phyloP scores from a whole-genome alignment of 768 basidiomycete genomes.

The Clitopilus passeckerianus region DNA sequence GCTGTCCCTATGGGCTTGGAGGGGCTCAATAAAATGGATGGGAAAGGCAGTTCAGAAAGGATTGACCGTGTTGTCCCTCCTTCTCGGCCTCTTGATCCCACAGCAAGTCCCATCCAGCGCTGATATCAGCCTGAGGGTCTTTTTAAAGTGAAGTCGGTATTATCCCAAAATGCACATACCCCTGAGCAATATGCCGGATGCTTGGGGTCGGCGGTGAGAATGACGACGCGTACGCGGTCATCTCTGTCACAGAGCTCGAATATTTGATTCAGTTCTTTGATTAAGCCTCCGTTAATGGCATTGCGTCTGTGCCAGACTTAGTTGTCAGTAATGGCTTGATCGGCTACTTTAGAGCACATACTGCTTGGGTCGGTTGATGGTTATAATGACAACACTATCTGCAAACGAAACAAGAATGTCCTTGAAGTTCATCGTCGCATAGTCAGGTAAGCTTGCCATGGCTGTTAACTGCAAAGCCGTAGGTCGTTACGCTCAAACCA shows the following conservation, averaged over 20 bases:
- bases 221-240: constrained; percentile 45
- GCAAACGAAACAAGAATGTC: constrained; percentile 39
- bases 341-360: constrained; percentile 12
- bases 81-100: constrained; percentile 34
- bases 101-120: constrained; percentile 39
- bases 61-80: constrained; percentile 43
- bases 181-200: constrained; percentile 54
- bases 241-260: constrained; percentile 46
- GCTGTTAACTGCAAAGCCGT: neutral
- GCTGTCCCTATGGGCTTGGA: constrained; percentile 40
- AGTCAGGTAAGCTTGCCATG: constrained; percentile 27
- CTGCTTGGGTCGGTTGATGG: constrained; percentile 45
- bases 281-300: constrained; percentile 28
- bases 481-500: neutral
- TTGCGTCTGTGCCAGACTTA: constrained; percentile 32
- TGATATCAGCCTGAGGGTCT: constrained; percentile 39
- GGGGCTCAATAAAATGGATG: neutral
- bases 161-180: constrained; percentile 22
- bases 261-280: constrained; percentile 33
- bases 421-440: constrained; percentile 31
- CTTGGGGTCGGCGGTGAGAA: constrained; percentile 46
- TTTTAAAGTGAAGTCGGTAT: neutral
- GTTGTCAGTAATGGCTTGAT: neutral
- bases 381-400: constrained; percentile 35
- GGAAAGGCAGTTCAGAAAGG: neutral